phyloP scores from a whole-genome alignment of 2,329 filamentous ascomycete species.

The Whalleya microplaca region DNA sequence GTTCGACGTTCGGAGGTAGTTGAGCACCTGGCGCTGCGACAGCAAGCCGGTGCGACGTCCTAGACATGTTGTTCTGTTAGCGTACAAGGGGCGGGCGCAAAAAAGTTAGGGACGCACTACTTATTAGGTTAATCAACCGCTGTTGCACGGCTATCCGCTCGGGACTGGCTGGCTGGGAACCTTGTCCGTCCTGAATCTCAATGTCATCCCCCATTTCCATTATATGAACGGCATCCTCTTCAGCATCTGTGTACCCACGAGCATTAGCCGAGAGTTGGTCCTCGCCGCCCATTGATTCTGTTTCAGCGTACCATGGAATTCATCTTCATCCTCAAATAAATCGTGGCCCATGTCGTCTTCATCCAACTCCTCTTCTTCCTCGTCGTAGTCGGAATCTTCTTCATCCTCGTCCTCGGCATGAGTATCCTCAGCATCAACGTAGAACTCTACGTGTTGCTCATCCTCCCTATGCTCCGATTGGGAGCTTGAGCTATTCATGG shows the following conservation, averaged over 20 bases:
- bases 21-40: conserved; percentile 45
- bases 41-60: conserved; percentile 31
- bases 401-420: conserved; percentile 25
- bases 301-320: conserved; percentile 35
- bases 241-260: conserved; percentile 26
- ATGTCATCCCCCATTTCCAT: conserved; percentile 39
- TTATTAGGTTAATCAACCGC: conserved; percentile 34
- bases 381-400: conserved; percentile 30
- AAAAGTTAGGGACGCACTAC: conserved; percentile 34
- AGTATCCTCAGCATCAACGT: conserved; percentile 30
- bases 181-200: conserved; percentile 31
- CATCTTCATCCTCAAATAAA: conserved; percentile 33
- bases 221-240: conserved; percentile 33
- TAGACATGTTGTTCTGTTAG: conserved; percentile 34
- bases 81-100: conserved; percentile 32
- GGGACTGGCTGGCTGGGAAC: conserved; percentile 17
- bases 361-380: conserved; percentile 31
- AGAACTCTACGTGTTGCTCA: conserved; percentile 26
- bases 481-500: conserved; percentile 30
- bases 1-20: conserved; percentile 45
- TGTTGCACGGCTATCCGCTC: conserved; percentile 24
- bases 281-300: background rate
- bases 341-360: conserved; percentile 31
- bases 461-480: conserved; percentile 24
- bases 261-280: conserved; percentile 13